Percentiles rank a stretch among this genome's conserved stretches.
Conservation (phyloP, 352 stramenopile species). For the Thalassiosira livingstoniorum region DNA sequence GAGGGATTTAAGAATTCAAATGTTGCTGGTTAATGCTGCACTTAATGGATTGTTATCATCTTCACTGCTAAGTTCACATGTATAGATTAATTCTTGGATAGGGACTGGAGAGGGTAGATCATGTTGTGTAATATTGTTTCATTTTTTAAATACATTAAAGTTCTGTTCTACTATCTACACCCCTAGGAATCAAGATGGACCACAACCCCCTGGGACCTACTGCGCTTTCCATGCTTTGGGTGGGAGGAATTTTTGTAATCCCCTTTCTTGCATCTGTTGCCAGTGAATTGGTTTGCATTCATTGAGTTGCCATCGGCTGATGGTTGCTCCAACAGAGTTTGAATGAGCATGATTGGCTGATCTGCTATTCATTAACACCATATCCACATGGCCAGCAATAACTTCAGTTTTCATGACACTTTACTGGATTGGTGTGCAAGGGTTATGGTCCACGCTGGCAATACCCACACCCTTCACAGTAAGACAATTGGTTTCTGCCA, state of each 20-base stretch:
- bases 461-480: not conserved
- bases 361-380: not conserved
- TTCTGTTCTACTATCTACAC: no score
- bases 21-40: not conserved
- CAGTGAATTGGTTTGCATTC: not conserved
- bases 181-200: not conserved
- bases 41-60: not conserved
- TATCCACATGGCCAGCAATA: not conserved
- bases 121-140: not conserved
- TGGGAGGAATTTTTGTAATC: not conserved
- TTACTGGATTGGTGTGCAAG: not conserved
- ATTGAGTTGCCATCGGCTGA: not conserved
- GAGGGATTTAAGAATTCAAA: not conserved
- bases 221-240: no score
- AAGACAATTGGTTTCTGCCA: not conserved
- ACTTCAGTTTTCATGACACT: not conserved
- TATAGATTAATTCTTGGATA: not conserved
- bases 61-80: not conserved
- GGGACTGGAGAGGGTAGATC: not conserved
- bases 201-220: not conserved
- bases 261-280: not conserved
- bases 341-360: constrained; percentile 47
- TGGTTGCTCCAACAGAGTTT: not conserved
- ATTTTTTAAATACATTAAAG: not conserved
- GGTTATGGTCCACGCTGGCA: not conserved